These are phyloP conservation scores for Fusarium sp. DNA, from an alignment of 2,329 filamentous ascomycete genomes.

Conservation along the genomic window DNA sequence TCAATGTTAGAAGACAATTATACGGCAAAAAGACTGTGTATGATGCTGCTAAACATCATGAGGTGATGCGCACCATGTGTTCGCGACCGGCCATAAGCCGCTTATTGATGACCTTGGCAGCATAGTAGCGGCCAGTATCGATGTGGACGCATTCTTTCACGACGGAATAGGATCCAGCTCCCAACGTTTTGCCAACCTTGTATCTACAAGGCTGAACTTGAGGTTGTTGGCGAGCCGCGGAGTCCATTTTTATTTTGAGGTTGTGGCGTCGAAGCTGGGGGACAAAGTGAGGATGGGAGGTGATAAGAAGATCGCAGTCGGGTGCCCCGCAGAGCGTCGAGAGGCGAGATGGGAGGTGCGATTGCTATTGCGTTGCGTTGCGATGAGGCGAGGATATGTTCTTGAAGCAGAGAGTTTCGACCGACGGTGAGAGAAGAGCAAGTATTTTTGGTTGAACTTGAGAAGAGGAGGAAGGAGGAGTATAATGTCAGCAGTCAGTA, in stretches of 20 bases:
- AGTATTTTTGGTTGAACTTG: neutral
- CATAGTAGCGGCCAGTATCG: conserved; percentile 97
- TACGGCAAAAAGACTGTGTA: neutral
- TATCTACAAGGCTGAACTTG: conserved; percentile 96
- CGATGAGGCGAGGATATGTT: neutral
- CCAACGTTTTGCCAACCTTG: conserved; percentile 98
- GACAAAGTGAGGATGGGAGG: conserved; percentile 4
- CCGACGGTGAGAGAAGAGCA: neutral
- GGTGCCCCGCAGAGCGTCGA: conserved; percentile 33
- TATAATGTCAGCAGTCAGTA: conserved; percentile 19
- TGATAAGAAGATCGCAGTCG: conserved; percentile 18
- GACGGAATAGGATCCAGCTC: conserved; percentile 96
- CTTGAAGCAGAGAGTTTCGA: neutral
- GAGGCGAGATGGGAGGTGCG: conserved; percentile 2
- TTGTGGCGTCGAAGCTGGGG: conserved; percentile 12
- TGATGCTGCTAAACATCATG: neutral
- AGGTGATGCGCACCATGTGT: conserved; percentile 80
- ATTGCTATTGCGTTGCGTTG: neutral
- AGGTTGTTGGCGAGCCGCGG: conserved; percentile 50
- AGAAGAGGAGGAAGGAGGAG: conserved; percentile 2
- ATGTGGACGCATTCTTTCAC: conserved; percentile 99
- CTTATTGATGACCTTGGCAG: conserved; percentile 99
- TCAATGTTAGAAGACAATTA: conserved; percentile 22
- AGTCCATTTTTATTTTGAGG: conserved; percentile 39
- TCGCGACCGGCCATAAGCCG: conserved; percentile 95